phyloP scores from a whole-genome alignment of 23 red algal genomes.

The Gracilaria caudata region DNA sequence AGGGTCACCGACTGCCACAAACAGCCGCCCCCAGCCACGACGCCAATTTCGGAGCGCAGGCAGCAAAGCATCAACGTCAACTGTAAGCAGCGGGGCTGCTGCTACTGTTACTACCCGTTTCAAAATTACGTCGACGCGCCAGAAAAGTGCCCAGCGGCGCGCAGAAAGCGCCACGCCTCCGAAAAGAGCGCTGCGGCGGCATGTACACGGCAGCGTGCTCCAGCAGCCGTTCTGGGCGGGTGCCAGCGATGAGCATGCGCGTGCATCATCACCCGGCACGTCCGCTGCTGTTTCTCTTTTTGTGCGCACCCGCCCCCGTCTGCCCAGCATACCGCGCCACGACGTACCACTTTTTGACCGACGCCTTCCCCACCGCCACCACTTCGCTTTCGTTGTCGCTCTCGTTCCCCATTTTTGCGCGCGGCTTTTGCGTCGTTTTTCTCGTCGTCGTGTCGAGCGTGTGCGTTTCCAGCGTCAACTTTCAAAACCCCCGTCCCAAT shows the following conservation, averaged over 20 bases:
- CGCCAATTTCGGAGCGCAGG: no score
- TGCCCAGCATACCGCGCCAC: no score
- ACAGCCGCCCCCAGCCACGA: no score
- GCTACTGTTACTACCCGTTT: no score
- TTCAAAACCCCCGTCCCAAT: background rate
- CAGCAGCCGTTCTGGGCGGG: slow-evolving; percentile 19
- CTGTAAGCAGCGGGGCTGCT: no score
- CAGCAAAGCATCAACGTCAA: no score
- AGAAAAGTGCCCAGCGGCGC: no score
- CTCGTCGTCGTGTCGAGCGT: background rate
- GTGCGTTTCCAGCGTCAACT: no score
- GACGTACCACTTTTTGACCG: background rate
- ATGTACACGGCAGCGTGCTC: background rate
- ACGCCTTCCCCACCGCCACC: background rate
- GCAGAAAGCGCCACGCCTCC: background rate
- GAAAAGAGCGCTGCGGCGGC: background rate
- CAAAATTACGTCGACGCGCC: background rate
- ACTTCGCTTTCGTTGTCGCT: background rate
- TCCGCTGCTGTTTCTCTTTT: background rate
- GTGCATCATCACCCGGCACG: slow-evolving; percentile 18
- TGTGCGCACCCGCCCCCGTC: background rate
- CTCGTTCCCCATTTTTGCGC: background rate
- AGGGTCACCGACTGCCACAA: no score
- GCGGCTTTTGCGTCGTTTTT: background rate
- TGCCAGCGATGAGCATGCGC: slow-evolving; percentile 33